Evolutionary conservation across 495 filamentous ascomycete species (phyloP), one percentile per base, ranked within the genome.

Genomic region (Xylaria acuta): DNA sequence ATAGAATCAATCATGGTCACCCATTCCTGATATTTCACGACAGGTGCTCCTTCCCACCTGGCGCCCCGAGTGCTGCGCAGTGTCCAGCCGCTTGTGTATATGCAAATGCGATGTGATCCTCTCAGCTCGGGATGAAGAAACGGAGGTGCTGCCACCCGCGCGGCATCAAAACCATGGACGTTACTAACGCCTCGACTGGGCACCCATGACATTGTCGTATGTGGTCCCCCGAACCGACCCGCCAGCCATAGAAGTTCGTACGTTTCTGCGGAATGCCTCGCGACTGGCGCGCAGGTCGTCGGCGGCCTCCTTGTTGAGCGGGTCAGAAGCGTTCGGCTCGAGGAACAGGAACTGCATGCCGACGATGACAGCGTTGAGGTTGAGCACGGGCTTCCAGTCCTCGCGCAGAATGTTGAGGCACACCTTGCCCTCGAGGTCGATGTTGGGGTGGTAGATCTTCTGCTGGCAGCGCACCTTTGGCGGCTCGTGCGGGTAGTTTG

Each of bases 391-490:
- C 84, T 98, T 98, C 96, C 96, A 99, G 84, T 99, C 96, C 85
- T 98, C 96, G 69, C 96, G 85, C 77, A 99, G 82, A 71, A 99
- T 98, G 79, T 99, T 99, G 75, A 99, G 81, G 84, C 96, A 99
- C 18, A 99, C 94, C 78, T 99, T 99, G 49, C 96, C 96, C 77
- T 99, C 96, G 62, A 97, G 86, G 79, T 99, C 96, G 81, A 99
- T 98, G 81, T 99, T 99, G 14, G 96, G 96, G 77, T 99, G 96
- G 83, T 99, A 99, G 75, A 98, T 98, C 86, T 97, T 99, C 81
- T 99, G 93, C 68, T 91, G 93, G 82, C 96, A 98, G 80, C 95
- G 97, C 75, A 99, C 97, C 83, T 98, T 98, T 1, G 96, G 96
- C 71, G 96, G 95, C 80, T 98, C 96, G 81, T 98, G 97, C 11